Conservation (phyloP, 805 yeast species). For the Jamesozyma piceae region DNA sequence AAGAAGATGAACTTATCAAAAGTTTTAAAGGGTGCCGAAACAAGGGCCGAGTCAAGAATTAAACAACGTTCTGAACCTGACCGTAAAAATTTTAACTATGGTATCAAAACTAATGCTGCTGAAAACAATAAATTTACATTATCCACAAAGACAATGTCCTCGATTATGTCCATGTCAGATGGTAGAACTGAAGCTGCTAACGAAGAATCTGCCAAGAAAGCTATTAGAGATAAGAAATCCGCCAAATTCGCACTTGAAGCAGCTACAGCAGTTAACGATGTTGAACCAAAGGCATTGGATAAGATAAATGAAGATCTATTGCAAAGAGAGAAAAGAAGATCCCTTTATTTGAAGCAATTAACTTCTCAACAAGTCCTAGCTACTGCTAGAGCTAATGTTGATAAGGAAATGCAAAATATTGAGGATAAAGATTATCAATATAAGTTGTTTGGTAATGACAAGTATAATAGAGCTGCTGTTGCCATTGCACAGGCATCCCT, state of each 20-base stretch:
- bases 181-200: conserved; percentile 51
- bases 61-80: conserved; percentile 16
- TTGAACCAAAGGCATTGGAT: conserved; percentile 29
- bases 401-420: conserved; percentile 32
- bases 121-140: conserved; percentile 15
- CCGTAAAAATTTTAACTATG: conserved; percentile 13
- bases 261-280: conserved; percentile 32
- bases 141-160: conserved; percentile 16
- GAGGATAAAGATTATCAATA: conserved; percentile 33
- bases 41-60: conserved; percentile 22
- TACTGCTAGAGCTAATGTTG: conserved; percentile 45
- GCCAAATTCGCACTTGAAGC: conserved; percentile 36
- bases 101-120: conserved; percentile 16
- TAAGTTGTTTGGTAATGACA: conserved; percentile 34
- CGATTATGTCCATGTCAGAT: conserved; percentile 7
- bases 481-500: conserved; percentile 64
- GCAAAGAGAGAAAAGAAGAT: conserved; percentile 31
- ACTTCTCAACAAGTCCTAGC: conserved; percentile 36
- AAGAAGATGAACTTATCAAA: conserved; percentile 16
- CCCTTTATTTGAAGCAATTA: conserved; percentile 22
- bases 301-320: conserved; percentile 34
- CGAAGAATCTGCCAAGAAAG: conserved; percentile 58
- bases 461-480: conserved; percentile 62
- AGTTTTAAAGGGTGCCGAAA: conserved; percentile 25
- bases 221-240: background rate